Percentiles rank a stretch among this genome's conserved stretches.
These are phyloP conservation scores for Trypanosoma melophagium DNA, from an alignment of 208 protist genomes.

Conservation along the genomic window DNA sequence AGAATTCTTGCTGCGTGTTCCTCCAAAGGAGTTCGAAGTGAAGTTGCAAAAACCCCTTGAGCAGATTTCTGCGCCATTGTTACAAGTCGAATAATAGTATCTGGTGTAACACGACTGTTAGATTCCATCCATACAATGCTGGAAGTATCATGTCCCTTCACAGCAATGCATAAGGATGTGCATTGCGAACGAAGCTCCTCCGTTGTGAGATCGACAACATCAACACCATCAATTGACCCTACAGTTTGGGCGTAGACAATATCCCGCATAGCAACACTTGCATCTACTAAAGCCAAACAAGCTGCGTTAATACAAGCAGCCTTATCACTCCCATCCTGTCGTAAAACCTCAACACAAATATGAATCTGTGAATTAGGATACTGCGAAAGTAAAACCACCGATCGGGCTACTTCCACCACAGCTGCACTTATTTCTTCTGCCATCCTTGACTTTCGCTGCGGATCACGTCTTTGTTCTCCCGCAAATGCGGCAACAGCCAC, in stretches of 20 bases:
- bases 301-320: conserved; percentile 85
- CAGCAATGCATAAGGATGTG: conserved; percentile 55
- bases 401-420: conserved; percentile 72
- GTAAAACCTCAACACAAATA: conserved; percentile 79
- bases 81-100: conserved; percentile 54
- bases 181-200: conserved; percentile 81
- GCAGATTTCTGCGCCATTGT: conserved; percentile 51
- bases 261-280: conserved; percentile 83
- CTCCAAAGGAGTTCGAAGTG: conserved; percentile 45
- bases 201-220: conserved; percentile 73
- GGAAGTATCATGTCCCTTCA: conserved; percentile 59
- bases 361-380: conserved; percentile 90
- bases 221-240: conserved; percentile 62
- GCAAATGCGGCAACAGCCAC: conserved; percentile 82
- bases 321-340: conserved; percentile 81
- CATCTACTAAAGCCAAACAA: conserved; percentile 82
- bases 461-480: conserved; percentile 57
- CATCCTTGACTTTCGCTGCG: conserved; percentile 52
- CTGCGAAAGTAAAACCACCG: conserved; percentile 72
- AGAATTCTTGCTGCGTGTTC: conserved; percentile 58
- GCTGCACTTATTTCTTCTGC: conserved; percentile 77
- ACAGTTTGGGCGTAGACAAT: conserved; percentile 65
- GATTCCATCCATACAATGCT: conserved; percentile 85
- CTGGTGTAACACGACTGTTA: conserved; percentile 53
- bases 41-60: conserved; percentile 36